Evolutionary conservation across 176 grass and related monocot genomes (phyloP).

Genomic region (Stipa capillata): DNA sequence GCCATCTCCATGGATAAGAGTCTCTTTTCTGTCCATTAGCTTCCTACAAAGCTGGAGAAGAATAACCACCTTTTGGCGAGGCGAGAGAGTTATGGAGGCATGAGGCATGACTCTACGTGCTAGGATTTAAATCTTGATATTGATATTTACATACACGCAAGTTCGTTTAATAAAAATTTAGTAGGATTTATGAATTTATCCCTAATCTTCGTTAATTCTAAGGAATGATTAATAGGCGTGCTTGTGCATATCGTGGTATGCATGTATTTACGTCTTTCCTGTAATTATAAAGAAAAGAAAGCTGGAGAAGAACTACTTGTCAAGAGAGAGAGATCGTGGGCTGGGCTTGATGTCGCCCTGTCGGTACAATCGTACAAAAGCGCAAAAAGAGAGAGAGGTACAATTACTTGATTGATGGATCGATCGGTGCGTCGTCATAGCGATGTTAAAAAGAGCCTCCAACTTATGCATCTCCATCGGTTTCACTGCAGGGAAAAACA

Average conservation of each 20-base stretch:
- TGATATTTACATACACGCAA: too few species aligned
- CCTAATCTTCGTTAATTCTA: too few species aligned
- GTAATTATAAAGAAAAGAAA: too few species aligned
- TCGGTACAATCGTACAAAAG: not conserved
- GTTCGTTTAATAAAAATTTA: too few species aligned
- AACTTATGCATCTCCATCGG: not conserved
- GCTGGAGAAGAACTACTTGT: not conserved
- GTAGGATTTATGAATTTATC: too few species aligned
- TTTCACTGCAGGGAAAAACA: not conserved
- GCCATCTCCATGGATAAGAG: not conserved
- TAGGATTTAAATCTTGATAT: too few species aligned
- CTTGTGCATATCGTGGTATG: too few species aligned
- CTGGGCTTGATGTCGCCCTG: not conserved
- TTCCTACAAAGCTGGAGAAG: not conserved
- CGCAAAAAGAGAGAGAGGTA: not conserved
- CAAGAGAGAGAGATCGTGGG: not conserved
- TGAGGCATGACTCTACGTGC: too few species aligned
- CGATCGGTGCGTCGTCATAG: not conserved
- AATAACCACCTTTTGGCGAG: too few species aligned
- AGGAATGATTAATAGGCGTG: too few species aligned
- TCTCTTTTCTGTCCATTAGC: not conserved
- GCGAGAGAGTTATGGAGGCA: too few species aligned
- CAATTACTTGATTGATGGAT: not conserved
- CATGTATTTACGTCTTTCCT: too few species aligned
- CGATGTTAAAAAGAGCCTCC: not conserved